Base-by-base conservation (phyloP, 148 eudicot genomes). In the Rhododendron ferrugineum region DNA sequence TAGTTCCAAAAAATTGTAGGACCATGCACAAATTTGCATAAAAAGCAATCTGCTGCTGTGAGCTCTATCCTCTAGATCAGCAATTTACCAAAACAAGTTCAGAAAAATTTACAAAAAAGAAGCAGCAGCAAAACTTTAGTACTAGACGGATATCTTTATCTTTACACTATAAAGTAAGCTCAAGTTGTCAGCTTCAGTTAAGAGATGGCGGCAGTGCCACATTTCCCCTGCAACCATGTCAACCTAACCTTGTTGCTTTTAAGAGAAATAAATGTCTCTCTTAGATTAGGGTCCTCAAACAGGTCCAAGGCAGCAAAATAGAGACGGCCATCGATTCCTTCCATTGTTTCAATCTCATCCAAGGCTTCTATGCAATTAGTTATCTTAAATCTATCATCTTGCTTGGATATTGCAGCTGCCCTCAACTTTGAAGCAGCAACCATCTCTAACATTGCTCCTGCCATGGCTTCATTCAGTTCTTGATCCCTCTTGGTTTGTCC, bases 231-330 rank as follows among this genome's bases (percentile, higher is more conserved):
- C 89, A 93, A 80, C 97, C 97, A 94, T 37, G 88, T 87, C 87
- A 89, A 66, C 82, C 93, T 86, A 37, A 86, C 73, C 56, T 87
- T 88, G 60, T 78, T 89, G 83, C 89, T 87, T 56, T 87, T 86
- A 14, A 94, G 91, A 80, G 93, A 93, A 22, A 94, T 75, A 79
- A 94, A 93, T 60, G 85, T 89, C 83, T 93, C 94, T 68, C 98
- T 91, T 10, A 89, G 36, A 79, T 40, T 86, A 4, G 92, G 89
- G 70, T 90, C 87, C 85, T 92, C 98, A 84, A 94, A 92, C 42
- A 94, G 91, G 90, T 94, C 98, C 90, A 94, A 54, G 23, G 95
- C 93, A 64, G 92, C 89, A 83, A 89, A 93, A 78, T 93, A 94
- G 18, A 89, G 84, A 9, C 60, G 54, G 40, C 85, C 87, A 22